Evolutionary conservation across 2,329 filamentous ascomycete genomes (phyloP).

Genomic region (Metarhizium humberi): DNA sequence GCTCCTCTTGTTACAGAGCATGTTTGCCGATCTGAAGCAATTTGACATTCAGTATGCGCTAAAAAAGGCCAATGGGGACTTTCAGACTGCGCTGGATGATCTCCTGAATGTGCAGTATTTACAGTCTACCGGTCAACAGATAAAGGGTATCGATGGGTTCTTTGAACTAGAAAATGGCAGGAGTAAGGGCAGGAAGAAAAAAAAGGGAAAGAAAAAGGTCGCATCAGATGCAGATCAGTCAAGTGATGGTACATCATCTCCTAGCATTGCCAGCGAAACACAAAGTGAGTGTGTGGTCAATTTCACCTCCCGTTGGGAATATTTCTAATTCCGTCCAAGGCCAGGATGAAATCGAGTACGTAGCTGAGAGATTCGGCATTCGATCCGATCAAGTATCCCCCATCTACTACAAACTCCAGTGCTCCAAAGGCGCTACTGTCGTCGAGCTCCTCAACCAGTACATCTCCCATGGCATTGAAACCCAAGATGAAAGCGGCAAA

Average conservation of each 20-base stretch:
- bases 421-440: slow-evolving; percentile 30
- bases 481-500: slow-evolving; percentile 20
- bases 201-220: slow-evolving; percentile 20
- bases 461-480: slow-evolving; percentile 26
- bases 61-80: slow-evolving; percentile 56
- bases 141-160: slow-evolving; percentile 79
- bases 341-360: slow-evolving; percentile 31
- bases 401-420: slow-evolving; percentile 28
- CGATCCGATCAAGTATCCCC: slow-evolving; percentile 29
- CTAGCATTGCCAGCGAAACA: slow-evolving; percentile 6
- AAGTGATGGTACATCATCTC: slow-evolving; percentile 9
- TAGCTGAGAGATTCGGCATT: slow-evolving; percentile 34
- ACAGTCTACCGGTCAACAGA: slow-evolving; percentile 51
- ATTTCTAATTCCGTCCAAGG: slow-evolving; percentile 10
- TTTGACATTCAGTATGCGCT: slow-evolving; percentile 59
- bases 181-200: slow-evolving; percentile 15
- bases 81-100: slow-evolving; percentile 65
- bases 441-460: slow-evolving; percentile 34
- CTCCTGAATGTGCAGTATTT: slow-evolving; percentile 73
- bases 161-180: slow-evolving; percentile 38
- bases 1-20: slow-evolving; percentile 49
- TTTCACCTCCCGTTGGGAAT: background rate
- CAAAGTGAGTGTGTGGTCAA: slow-evolving; percentile 1
- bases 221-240: slow-evolving; percentile 8
- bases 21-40: slow-evolving; percentile 61